Evolutionary conservation across 1,284 basidiomycete species (phyloP), one percentile per base, ranked within the genome.

Genomic region (Microstroma glucosiphilum): DNA sequence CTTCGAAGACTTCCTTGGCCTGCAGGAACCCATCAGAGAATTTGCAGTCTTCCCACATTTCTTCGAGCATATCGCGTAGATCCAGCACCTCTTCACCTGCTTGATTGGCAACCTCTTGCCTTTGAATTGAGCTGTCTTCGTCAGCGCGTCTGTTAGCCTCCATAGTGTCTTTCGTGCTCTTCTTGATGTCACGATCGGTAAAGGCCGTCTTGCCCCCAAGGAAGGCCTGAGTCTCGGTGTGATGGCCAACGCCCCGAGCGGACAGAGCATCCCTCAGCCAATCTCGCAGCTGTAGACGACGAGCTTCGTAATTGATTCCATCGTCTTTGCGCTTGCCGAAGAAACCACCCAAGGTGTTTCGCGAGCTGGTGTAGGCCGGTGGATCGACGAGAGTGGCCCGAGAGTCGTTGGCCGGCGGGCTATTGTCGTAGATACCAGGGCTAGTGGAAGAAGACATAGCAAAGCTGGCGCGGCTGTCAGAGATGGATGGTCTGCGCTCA

Each of bases 261-360:
- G 75, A 65, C 26, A 78, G 64, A n/a, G 75, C 65, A 58, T 78
- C 76, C 40, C 76, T 69, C 49, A 78, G 66, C 76, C 76, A 78
- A 46, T 58, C 67, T 25, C 76, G 71, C 40, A 78, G 67, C 63
- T 73, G 69, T 26, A 72, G 68, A 23, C 76, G 70, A 11, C 75
- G 68, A 12, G 67, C 65, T 15, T 77, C 72, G 62, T 68, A 71
- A 61, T 70, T 26, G 46, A 12, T 48, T 4, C 30, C 30, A 37
- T 37, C 30, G 30, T 37, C 30, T 9, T 37, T 37, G 30, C 30
- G 30, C 30, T 37, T 37, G 30, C 30, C 30, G 30, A 37, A 37
- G 30, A 37, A 9, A 9, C 30, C 30, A 9, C 30, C 30, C 30
- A 37, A 37, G 30, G 30, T 37, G 9, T 37, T 37, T 37, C 30